These are phyloP conservation scores for Leishmania tarentolae DNA, from an alignment of 208 protist species.

Conservation along the genomic window DNA sequence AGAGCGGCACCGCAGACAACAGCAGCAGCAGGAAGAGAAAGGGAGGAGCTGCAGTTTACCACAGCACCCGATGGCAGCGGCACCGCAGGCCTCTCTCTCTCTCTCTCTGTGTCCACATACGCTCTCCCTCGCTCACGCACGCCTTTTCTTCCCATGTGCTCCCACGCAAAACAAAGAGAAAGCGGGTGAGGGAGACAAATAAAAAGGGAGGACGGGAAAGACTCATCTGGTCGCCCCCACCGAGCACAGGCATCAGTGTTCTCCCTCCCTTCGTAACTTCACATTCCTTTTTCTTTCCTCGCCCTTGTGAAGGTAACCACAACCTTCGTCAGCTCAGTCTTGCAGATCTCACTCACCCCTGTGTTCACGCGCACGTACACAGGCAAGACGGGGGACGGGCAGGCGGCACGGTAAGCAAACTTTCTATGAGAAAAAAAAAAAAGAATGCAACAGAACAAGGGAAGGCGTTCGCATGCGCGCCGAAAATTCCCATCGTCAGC, in stretches of 20 bases:
- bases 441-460: not conserved
- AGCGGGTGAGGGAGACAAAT: too few relatives aligned
- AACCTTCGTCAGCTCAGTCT: not conserved
- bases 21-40: not conserved
- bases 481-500: not conserved
- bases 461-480: not conserved
- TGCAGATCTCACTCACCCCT: not conserved
- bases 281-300: too few relatives aligned
- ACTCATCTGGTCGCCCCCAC: not conserved
- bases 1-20: not conserved
- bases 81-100: not conserved
- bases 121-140: not conserved
- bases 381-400: not conserved
- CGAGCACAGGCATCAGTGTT: not conserved
- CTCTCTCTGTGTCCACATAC: not conserved
- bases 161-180: not conserved
- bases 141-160: not conserved
- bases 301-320: not conserved
- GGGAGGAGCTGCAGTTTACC: not conserved
- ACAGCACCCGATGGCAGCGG: not conserved
- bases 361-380: not conserved
- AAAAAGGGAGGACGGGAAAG: not conserved
- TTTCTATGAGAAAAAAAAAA: not conserved
- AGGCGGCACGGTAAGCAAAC: not conserved
- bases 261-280: too few relatives aligned